Evolutionary conservation across 768 basidiomycete species (phyloP).

Genomic region (Xerocomellus amylosporus): DNA sequence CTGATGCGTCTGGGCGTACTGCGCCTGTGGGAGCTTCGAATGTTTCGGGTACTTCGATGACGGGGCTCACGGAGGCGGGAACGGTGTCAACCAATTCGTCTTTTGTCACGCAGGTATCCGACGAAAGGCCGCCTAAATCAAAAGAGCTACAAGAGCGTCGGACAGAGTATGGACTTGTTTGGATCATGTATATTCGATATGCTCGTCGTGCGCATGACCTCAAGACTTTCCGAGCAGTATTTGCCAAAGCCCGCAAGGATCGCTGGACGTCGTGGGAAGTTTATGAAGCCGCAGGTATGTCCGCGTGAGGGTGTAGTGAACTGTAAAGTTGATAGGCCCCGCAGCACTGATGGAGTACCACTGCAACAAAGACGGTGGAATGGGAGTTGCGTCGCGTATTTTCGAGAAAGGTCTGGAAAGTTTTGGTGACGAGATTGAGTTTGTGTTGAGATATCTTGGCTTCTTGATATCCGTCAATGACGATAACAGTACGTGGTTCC

Average conservation of each 20-base stretch:
- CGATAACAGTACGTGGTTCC: conserved; percentile 72
- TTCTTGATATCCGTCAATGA: conserved; percentile 96
- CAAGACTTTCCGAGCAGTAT: conserved; percentile 72
- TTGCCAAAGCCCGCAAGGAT: conserved; percentile 77
- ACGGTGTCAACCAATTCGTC: conserved; percentile 42
- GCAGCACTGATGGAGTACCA: conserved; percentile 95
- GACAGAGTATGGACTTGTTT: conserved; percentile 74
- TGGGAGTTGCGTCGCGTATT: conserved; percentile 79
- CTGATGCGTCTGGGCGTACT: conserved; percentile 32
- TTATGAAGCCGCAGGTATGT: conserved; percentile 83
- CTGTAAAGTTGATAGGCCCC: conserved; percentile 7
- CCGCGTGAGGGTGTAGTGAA: neutral
- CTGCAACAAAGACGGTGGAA: conserved; percentile 68
- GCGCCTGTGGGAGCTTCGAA: conserved; percentile 25
- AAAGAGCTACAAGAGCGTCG: conserved; percentile 55
- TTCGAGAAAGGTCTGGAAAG: conserved; percentile 90
- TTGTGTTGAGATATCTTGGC: conserved; percentile 82
- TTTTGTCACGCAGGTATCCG: conserved; percentile 49
- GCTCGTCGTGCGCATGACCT: conserved; percentile 84
- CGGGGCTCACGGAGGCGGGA: conserved; percentile 30
- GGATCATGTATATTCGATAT: conserved; percentile 93
- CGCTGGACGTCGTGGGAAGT: conserved; percentile 87
- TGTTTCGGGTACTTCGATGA: conserved; percentile 2
- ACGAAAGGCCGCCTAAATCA: conserved; percentile 50
- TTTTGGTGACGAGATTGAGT: conserved; percentile 81